Percentiles rank a stretch among this genome's conserved stretches.
Conservation (phyloP, 768 basidiomycete species). For the Phylloporus sp. region DNA sequence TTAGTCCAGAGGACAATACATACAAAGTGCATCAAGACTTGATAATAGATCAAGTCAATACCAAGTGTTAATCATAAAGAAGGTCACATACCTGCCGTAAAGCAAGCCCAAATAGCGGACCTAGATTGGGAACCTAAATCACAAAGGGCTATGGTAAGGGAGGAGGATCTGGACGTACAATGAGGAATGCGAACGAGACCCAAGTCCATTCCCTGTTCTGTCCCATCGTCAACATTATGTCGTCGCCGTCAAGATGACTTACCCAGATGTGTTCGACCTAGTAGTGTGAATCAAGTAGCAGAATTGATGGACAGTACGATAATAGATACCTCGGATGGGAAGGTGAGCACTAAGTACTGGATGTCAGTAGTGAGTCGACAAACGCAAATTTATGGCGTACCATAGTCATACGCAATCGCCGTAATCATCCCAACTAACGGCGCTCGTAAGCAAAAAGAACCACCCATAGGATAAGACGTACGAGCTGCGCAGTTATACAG, state of each 20-base stretch:
- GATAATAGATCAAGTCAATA: not conserved
- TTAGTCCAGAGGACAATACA: no score
- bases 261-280: constrained; percentile 11
- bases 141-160: not conserved
- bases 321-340: constrained; percentile 5
- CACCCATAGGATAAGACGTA: not conserved
- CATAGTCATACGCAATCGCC: constrained; percentile 1
- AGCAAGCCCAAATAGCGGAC: constrained; percentile 7
- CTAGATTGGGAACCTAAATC: no score
- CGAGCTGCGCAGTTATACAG: constrained; percentile 5
- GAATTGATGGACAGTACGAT: not conserved
- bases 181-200: constrained; percentile 2
- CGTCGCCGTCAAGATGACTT: not conserved
- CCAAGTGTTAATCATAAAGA: not conserved
- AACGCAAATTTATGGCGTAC: not conserved
- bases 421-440: not conserved
- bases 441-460: not conserved
- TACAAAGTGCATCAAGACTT: not conserved
- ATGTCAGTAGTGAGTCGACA: not conserved
- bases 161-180: not conserved
- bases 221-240: not conserved
- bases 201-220: constrained; percentile 4
- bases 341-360: constrained; percentile 6
- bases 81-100: not conserved
- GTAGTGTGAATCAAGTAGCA: not conserved